phyloP scores from a whole-genome alignment of 2,329 filamentous ascomycete genomes.

The Fusarium algeriense region DNA sequence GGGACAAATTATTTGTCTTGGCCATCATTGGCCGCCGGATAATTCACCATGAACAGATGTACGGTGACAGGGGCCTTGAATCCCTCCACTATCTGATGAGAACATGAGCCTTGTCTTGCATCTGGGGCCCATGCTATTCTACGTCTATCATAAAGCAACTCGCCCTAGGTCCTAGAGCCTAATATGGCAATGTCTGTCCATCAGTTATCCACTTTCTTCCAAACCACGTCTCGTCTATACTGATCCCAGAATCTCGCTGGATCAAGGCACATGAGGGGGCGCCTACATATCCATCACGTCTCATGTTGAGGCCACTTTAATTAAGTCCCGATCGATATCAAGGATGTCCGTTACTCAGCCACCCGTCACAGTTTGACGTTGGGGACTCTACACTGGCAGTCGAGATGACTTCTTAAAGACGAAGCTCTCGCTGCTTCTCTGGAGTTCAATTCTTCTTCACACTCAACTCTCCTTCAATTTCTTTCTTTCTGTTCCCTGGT shows the following conservation, averaged over 20 bases:
- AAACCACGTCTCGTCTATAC: slow-evolving; percentile 37
- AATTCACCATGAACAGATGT: slow-evolving; percentile 25
- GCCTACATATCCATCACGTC: slow-evolving; percentile 41
- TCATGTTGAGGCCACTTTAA: slow-evolving; percentile 47
- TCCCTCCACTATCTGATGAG: slow-evolving; percentile 37
- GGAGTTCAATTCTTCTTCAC: slow-evolving; percentile 26
- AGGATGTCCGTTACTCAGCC: slow-evolving; percentile 34
- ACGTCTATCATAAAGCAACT: slow-evolving; percentile 22
- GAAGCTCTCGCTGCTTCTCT: slow-evolving; percentile 29
- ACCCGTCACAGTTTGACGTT: slow-evolving; percentile 30
- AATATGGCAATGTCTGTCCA: slow-evolving; percentile 31
- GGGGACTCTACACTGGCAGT: slow-evolving; percentile 13
- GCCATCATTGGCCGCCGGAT: slow-evolving; percentile 25
- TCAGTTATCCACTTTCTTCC: slow-evolving; percentile 23
- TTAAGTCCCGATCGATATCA: slow-evolving; percentile 43
- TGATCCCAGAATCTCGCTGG: slow-evolving; percentile 16
- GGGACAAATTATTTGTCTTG: slow-evolving; percentile 18
- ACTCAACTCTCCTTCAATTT: slow-evolving; percentile 37
- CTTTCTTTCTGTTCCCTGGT: slow-evolving; percentile 42
- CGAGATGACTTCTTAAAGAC: slow-evolving; percentile 34
- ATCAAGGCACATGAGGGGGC: slow-evolving; percentile 25
- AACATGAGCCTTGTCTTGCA: slow-evolving; percentile 6
- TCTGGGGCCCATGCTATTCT: slow-evolving; percentile 24
- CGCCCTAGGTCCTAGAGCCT: slow-evolving; percentile 23
- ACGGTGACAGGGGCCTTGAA: slow-evolving; percentile 11